Evolutionary conservation across 2,329 filamentous ascomycete genomes (phyloP).

Genomic region (Phaeosphaeriaceae sp.): DNA sequence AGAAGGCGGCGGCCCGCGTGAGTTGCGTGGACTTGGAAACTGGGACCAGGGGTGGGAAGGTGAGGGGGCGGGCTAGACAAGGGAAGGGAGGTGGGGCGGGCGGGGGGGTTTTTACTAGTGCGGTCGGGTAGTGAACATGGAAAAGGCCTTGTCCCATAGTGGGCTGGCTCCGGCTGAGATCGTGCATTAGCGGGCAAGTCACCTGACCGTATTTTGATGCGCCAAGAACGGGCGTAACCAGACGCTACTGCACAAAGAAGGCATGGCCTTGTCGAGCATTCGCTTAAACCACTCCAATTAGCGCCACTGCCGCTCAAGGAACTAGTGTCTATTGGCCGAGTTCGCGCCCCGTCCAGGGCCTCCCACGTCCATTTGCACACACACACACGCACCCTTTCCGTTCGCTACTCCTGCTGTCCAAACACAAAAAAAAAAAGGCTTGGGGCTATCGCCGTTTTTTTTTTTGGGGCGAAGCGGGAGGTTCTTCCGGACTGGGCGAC

Average conservation of each 20-base stretch:
- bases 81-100: no score
- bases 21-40: conserved; percentile 24
- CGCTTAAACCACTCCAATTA: conserved; percentile 26
- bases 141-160: conserved; percentile 12
- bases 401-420: no score
- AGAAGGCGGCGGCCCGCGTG: conserved; percentile 24
- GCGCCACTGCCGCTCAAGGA: conserved; percentile 21
- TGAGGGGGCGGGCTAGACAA: no score
- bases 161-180: conserved; percentile 14
- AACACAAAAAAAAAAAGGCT: no score
- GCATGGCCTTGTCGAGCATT: conserved; percentile 15
- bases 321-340: conserved; percentile 33
- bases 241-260: conserved; percentile 24
- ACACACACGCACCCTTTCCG: no score
- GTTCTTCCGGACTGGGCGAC: conserved; percentile 4
- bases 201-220: conserved; percentile 31
- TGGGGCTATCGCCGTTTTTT: no score
- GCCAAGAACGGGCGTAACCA: conserved; percentile 22
- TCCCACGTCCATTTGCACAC: conserved; percentile 12
- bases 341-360: conserved; percentile 22
- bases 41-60: conserved; percentile 29
- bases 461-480: no score
- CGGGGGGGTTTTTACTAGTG: no score
- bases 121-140: no score
- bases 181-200: conserved; percentile 12